A percentile compares a stretch with the other conserved stretches of the same genome.
Conservation (phyloP, 2,329 filamentous ascomycete genomes). For the Fusarium armeniacum region DNA sequence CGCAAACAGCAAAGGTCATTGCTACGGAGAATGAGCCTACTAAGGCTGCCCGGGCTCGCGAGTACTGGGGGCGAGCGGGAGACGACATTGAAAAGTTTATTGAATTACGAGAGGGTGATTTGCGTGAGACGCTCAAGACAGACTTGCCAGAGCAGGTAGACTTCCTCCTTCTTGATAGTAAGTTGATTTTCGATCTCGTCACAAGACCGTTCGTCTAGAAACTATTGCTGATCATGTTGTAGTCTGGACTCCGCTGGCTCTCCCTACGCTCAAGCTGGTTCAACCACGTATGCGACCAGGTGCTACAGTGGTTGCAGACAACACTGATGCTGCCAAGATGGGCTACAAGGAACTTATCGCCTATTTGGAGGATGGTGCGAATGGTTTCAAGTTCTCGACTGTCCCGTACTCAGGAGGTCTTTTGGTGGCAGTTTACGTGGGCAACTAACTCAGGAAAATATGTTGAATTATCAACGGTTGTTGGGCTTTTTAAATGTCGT, state of each 20-base stretch:
- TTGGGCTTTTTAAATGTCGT: not conserved
- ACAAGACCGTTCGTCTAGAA: not conserved
- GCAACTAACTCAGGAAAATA: not conserved
- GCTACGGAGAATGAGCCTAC: conserved; percentile 70
- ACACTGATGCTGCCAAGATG: conserved; percentile 56
- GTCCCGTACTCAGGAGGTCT: conserved; percentile 52
- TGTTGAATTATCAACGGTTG: too few species aligned
- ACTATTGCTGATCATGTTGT: not conserved
- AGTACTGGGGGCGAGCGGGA: conserved; percentile 67
- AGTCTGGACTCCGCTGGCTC: conserved; percentile 70
- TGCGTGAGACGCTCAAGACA: conserved; percentile 65
- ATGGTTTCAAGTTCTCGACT: conserved; percentile 61
- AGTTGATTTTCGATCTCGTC: conserved; percentile 49
- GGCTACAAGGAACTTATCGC: conserved; percentile 63
- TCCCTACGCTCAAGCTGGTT: conserved; percentile 65
- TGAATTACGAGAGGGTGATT: conserved; percentile 69
- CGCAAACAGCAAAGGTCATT: conserved; percentile 60
- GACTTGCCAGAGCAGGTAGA: conserved; percentile 65
- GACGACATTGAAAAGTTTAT: conserved; percentile 64
- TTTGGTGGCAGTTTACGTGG: conserved; percentile 45
- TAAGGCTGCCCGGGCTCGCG: conserved; percentile 66
- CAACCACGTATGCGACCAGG: conserved; percentile 61
- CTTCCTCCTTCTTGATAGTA: conserved; percentile 72
- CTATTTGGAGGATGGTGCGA: conserved; percentile 61
- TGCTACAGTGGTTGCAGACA: conserved; percentile 65